Percentiles rank a stretch among this genome's conserved stretches.
phyloP scores from a whole-genome alignment of 2,329 filamentous ascomycete species.

The Cephalotrichum gorgonifer region DNA sequence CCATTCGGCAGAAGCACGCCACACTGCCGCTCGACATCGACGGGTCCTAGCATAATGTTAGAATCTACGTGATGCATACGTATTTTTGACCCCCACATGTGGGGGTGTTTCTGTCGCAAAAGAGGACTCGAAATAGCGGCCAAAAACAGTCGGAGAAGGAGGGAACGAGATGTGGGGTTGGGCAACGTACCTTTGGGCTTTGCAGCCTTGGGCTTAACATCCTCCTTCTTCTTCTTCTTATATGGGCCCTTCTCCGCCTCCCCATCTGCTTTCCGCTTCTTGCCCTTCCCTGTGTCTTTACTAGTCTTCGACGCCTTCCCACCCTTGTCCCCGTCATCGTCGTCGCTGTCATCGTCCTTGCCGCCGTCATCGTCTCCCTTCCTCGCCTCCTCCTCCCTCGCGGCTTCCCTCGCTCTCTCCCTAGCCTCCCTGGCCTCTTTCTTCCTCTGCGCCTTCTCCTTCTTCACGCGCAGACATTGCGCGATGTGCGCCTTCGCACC shows the following conservation, averaged over 20 bases:
- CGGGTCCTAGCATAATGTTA: conserved; percentile 47
- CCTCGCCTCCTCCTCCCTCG: conserved; percentile 43
- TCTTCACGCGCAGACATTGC: conserved; percentile 75
- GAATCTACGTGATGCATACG: neutral
- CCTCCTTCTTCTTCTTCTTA: conserved; percentile 91
- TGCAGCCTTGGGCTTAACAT: conserved; percentile 69
- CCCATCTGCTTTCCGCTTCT: conserved; percentile 67
- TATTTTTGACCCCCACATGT: neutral
- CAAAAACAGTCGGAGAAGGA: neutral
- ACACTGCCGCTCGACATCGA: conserved; percentile 90
- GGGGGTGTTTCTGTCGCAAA: too few relatives aligned
- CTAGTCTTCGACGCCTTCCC: conserved; percentile 34
- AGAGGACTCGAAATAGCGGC: too few relatives aligned
- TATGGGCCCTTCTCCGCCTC: conserved; percentile 77
- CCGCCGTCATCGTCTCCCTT: conserved; percentile 39
- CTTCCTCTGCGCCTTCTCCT: conserved; percentile 67
- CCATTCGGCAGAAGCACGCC: conserved; percentile 80
- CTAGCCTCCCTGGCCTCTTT: conserved; percentile 64
- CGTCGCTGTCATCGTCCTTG: conserved; percentile 36
- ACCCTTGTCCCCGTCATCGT: conserved; percentile 31
- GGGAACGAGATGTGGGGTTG: neutral
- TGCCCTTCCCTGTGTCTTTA: conserved; percentile 42
- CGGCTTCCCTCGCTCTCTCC: conserved; percentile 54
- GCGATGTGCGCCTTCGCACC: conserved; percentile 72
- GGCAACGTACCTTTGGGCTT: conserved; percentile 63